phyloP scores from a whole-genome alignment of 2,329 filamentous ascomycete species.

The Colletotrichum horii region DNA sequence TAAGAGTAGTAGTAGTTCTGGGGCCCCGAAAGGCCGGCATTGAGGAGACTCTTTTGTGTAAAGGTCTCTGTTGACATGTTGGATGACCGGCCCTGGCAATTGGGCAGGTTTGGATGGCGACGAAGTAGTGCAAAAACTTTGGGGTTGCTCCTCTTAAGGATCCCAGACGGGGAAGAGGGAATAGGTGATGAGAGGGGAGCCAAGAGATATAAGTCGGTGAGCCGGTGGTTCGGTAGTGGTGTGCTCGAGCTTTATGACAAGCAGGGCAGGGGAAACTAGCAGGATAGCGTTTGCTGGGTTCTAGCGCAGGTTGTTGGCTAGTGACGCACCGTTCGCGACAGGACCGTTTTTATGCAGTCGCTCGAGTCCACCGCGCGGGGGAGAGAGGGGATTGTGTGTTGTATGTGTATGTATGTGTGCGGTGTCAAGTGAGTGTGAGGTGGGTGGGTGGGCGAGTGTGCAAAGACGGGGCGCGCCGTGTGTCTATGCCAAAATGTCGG shows the following conservation, averaged over 20 bases:
- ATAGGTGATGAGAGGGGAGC: conserved; percentile 5
- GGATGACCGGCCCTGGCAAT: neutral
- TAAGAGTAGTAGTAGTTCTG: conserved; percentile 16
- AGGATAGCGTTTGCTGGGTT: conserved; percentile 10
- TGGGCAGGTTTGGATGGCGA: neutral
- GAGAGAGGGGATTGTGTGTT: neutral
- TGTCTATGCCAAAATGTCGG: neutral
- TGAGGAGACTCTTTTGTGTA: conserved; percentile 13
- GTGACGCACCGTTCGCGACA: conserved; percentile 20
- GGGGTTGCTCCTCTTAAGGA: neutral
- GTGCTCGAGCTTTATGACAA: conserved; percentile 23
- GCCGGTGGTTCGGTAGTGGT: neutral
- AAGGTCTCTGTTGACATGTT: conserved; percentile 21
- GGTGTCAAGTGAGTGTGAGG: neutral
- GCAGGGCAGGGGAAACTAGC: neutral
- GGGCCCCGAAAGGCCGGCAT: conserved; percentile 19
- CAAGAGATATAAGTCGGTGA: conserved; percentile 21
- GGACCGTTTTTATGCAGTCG: conserved; percentile 17
- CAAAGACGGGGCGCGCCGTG: neutral
- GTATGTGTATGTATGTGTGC: neutral
- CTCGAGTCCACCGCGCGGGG: neutral
- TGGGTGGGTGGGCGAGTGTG: neutral
- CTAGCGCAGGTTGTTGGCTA: conserved; percentile 13
- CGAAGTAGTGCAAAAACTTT: neutral
- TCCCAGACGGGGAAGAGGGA: neutral